Conservation (phyloP, 768 basidiomycete species). For the Rubroboletus pulcherrimus region DNA sequence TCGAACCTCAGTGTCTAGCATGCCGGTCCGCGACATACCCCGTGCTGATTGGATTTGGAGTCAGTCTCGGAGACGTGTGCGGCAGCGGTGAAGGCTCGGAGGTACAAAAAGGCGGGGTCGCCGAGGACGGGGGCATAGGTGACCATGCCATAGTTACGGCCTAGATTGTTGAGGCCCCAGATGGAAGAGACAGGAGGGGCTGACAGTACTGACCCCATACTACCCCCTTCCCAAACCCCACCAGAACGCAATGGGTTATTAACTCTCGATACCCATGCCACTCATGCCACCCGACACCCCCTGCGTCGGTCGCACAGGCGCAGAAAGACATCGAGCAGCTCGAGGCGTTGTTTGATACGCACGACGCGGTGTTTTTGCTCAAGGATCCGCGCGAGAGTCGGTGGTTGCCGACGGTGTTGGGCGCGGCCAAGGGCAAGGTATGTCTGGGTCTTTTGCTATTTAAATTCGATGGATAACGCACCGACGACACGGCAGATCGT, state of each 20-base stretch:
- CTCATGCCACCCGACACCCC: conserved; percentile 93
- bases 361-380: conserved; percentile 88
- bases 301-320: conserved; percentile 49
- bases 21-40: no score
- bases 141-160: no score
- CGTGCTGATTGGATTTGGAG: no score
- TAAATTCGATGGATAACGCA: background rate
- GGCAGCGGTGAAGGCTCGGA: no score
- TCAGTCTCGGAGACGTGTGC: no score
- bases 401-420: conserved; percentile 92
- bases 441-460: background rate
- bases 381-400: conserved; percentile 99
- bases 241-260: conserved; percentile 78
- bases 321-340: conserved; percentile 68
- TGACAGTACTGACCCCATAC: background rate
- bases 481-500: conserved; percentile 57
- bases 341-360: conserved; percentile 73
- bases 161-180: no score
- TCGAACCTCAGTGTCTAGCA: no score
- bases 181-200: no score
- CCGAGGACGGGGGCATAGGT: no score
- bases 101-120: no score
- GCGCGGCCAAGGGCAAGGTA: conserved; percentile 82
- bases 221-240: no score
- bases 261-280: conserved; percentile 66